Evolutionary conservation across 2,329 filamentous ascomycete species (phyloP).

Genomic region (Cladosporium sp.): DNA sequence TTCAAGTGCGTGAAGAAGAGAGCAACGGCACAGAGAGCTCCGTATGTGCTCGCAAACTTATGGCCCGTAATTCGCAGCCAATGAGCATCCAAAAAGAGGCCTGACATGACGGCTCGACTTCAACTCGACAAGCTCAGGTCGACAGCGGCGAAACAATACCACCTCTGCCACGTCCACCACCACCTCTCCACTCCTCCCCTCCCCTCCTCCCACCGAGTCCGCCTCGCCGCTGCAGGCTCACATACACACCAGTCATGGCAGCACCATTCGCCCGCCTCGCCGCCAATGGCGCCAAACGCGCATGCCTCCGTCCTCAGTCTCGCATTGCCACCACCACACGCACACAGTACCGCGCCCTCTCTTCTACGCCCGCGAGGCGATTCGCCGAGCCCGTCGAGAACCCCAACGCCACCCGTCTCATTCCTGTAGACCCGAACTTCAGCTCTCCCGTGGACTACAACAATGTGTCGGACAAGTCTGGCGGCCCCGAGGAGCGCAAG

Average conservation of each 20-base stretch:
- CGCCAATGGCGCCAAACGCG: constrained; percentile 65
- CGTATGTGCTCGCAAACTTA: not conserved
- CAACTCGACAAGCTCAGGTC: not conserved
- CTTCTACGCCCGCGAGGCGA: constrained; percentile 62
- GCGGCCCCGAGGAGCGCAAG: constrained; percentile 66
- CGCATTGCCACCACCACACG: constrained; percentile 38
- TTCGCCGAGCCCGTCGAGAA: constrained; percentile 58
- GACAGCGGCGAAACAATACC: constrained; percentile 15
- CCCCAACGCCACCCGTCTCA: constrained; percentile 59
- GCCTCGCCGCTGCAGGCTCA: constrained; percentile 11
- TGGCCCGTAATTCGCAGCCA: not conserved
- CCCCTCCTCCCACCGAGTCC: not conserved
- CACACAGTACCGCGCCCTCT: constrained; percentile 59
- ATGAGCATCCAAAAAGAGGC: not conserved
- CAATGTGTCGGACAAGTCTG: constrained; percentile 47
- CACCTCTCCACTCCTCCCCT: constrained; percentile 24
- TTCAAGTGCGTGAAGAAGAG: not conserved
- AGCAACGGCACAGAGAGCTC: not conserved
- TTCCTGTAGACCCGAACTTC: constrained; percentile 68
- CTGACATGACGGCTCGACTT: constrained; percentile 6
- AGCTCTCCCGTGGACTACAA: constrained; percentile 49
- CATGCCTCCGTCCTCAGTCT: constrained; percentile 59
- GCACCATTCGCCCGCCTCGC: constrained; percentile 70
- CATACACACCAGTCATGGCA: constrained; percentile 58
- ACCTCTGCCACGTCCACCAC: constrained; percentile 14